Evolutionary conservation across 768 basidiomycete genomes (phyloP), one percentile per base, ranked within the genome.

Genomic region (Lactarius trivialis): DNA sequence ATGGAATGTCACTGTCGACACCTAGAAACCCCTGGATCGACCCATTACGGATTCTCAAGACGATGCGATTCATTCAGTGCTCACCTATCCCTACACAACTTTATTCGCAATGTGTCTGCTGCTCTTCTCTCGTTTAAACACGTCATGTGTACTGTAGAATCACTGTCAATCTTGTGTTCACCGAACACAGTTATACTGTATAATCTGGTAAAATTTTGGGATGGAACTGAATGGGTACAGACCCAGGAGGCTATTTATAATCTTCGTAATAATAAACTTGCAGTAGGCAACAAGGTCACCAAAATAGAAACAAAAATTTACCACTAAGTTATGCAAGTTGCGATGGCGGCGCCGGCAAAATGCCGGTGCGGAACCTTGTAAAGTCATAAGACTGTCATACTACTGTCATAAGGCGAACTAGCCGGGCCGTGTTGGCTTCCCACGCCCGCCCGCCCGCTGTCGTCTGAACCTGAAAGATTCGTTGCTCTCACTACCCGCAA

Each of bases 1-100:
- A 66, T 93, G 91, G 92, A 92, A 93, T 70, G 76, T 76, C 3
- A 24, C 73, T 7, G 84, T 92, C 6, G 86, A 87, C 4, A 89
- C 88, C 39, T 88, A 89, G 60, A 53, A 45, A 63, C 51, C 51
- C 54, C 43, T 8, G 36, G 56, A 54, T 39, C 36, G 45, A 55
- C 48, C 24, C 28, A 33, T 45, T 21, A 54, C 53, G 50, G 50
- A 51, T 36, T 54, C 34, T 41, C 53, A 15, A 36, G 58, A 63
- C 33, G 56, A 34, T 54, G 55, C 33, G 43, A 57, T 32, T 30
- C 30, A 9, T 49, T 17, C 33, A 49, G 48, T 63, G 62, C 62
- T 55, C 30, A 15, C 53, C 43, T 45, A 45, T 21, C 43, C 4
- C 45, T 55, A 54, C 36, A 32, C 43, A 32, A 34, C 52, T 37